These are phyloP conservation scores for Rhynchospora pubera DNA, from an alignment of 176 grass and related monocot species.

Conservation along the genomic window DNA sequence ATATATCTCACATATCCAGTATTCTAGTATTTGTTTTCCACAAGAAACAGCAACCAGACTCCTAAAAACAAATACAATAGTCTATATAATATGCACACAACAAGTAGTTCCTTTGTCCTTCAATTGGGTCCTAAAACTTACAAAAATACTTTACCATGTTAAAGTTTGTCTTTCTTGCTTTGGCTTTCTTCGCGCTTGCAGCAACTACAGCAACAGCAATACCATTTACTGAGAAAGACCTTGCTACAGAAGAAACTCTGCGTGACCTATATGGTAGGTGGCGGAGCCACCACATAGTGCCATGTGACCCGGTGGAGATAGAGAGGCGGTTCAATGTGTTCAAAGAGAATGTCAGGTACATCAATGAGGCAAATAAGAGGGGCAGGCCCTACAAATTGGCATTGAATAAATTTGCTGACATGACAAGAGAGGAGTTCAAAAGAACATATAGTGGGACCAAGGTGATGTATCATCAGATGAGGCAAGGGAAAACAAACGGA, in stretches of 20 bases:
- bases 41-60: conserved; percentile 12
- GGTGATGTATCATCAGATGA: conserved; percentile 7
- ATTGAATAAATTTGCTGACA: conserved; percentile 82
- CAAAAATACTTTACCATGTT: conserved; percentile 13
- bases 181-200: background rate
- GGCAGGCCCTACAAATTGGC: conserved; percentile 50
- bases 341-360: conserved; percentile 57
- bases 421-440: conserved; percentile 60
- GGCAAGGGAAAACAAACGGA: background rate
- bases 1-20: conserved; percentile 10
- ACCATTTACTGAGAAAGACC: conserved; percentile 41
- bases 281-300: conserved; percentile 40
- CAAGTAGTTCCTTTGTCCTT: background rate
- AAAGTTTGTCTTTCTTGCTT: conserved; percentile 13
- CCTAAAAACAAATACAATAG: background rate
- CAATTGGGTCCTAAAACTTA: background rate
- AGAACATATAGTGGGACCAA: conserved; percentile 41
- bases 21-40: conserved; percentile 13
- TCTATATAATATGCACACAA: conserved; percentile 22
- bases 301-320: background rate
- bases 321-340: conserved; percentile 50
- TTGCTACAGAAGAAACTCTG: conserved; percentile 50
- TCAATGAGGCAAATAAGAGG: conserved; percentile 50
- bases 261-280: conserved; percentile 47
- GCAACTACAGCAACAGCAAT: background rate